Evolutionary conservation across 371 early-diverging fungal genomes (phyloP).

Genomic region (Mucor plumbeus): DNA sequence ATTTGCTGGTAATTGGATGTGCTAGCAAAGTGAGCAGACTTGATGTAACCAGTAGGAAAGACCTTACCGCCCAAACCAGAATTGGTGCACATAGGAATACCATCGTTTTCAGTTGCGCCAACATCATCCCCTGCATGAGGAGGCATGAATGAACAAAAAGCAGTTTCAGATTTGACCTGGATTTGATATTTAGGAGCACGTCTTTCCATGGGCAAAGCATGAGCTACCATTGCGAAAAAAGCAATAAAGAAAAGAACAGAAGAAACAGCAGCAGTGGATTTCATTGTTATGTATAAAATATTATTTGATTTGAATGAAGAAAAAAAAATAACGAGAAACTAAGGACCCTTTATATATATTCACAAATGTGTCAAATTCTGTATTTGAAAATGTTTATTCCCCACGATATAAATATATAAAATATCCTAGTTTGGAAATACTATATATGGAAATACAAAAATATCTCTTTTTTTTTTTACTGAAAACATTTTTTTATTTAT

Average conservation of each 20-base stretch:
- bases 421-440: not conserved
- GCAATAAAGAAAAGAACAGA: slow-evolving; percentile 12
- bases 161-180: slow-evolving; percentile 25
- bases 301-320: not conserved
- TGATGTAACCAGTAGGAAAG: slow-evolving; percentile 44
- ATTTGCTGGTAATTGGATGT: slow-evolving; percentile 39
- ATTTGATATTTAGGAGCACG: slow-evolving; percentile 15
- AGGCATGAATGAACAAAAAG: slow-evolving; percentile 51
- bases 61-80: slow-evolving; percentile 27
- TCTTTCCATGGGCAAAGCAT: slow-evolving; percentile 12
- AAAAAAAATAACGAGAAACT: not conserved
- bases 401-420: not conserved
- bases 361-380: not conserved
- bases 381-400: not conserved
- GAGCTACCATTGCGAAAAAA: not conserved
- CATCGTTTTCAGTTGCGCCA: slow-evolving; percentile 41
- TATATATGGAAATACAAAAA: not conserved
- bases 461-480: not conserved
- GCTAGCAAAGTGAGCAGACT: slow-evolving; percentile 34
- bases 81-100: slow-evolving; percentile 45
- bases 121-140: slow-evolving; percentile 40
- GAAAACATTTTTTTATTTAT: not conserved
- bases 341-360: slow-evolving; percentile 3
- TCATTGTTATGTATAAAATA: slow-evolving; percentile 6
- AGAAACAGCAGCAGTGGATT: not conserved